Conservation (phyloP, 768 basidiomycete species). For the Suillus weaverae region DNA sequence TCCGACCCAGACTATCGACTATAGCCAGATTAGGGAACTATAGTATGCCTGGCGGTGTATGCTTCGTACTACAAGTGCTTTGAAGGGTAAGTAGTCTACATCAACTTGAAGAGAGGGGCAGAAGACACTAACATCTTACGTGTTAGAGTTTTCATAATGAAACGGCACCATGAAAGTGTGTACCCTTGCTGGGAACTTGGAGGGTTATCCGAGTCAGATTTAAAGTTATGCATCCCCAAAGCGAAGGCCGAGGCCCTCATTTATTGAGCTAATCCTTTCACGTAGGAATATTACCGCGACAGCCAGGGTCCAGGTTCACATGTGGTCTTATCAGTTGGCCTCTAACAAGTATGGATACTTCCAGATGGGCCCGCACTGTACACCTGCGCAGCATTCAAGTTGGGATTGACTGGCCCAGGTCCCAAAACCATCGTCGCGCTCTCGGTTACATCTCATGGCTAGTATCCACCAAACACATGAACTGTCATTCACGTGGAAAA, state of each 20-base stretch:
- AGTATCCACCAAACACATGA: slow-evolving; percentile 56
- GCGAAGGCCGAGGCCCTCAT: not conserved
- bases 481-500: slow-evolving; percentile 40
- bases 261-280: slow-evolving; percentile 12
- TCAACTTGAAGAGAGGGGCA: not conserved
- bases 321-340: slow-evolving; percentile 72
- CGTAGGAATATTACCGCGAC: slow-evolving; percentile 56
- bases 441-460: slow-evolving; percentile 40
- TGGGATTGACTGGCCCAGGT: slow-evolving; percentile 45
- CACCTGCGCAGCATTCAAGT: slow-evolving; percentile 46
- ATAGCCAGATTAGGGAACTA: too few species aligned
- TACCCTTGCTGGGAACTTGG: slow-evolving; percentile 66
- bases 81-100: not conserved
- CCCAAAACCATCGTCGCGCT: slow-evolving; percentile 46
- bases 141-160: slow-evolving; percentile 53
- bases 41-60: too few species aligned
- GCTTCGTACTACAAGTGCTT: too few species aligned
- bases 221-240: slow-evolving; percentile 4
- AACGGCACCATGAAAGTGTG: slow-evolving; percentile 51
- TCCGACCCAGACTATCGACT: not conserved
- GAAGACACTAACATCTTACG: slow-evolving; percentile 3
- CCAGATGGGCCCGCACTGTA: slow-evolving; percentile 56
- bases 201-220: slow-evolving; percentile 38
- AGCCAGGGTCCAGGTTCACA: slow-evolving; percentile 47
- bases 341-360: slow-evolving; percentile 78